Evolutionary conservation across 176 grass and related monocot genomes (phyloP).

Genomic region (Musa troglodytarum): DNA sequence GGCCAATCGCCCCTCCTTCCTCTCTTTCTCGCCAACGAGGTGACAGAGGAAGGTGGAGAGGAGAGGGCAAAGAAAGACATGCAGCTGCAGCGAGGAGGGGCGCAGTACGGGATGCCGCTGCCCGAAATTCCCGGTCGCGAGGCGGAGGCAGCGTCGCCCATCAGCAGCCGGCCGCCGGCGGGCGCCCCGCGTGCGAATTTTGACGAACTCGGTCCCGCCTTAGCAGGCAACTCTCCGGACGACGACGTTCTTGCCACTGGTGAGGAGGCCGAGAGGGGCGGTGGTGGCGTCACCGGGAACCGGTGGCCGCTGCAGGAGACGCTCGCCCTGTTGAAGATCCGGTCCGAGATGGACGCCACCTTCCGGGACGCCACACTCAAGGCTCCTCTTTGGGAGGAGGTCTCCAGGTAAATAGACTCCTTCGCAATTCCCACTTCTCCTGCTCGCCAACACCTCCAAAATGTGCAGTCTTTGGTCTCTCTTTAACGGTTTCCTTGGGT

Average conservation of each 20-base stretch:
- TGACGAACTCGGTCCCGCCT: background rate
- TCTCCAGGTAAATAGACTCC: slow-evolving; percentile 14
- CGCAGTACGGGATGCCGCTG: background rate
- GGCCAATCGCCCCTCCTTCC: too few relatives aligned
- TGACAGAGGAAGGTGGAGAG: too few relatives aligned
- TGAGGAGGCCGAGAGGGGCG: background rate
- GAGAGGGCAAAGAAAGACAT: too few relatives aligned
- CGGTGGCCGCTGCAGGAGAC: slow-evolving; percentile 20
- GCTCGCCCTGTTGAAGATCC: slow-evolving; percentile 5
- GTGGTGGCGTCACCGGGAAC: background rate
- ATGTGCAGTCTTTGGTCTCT: too few relatives aligned
- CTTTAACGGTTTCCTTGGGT: too few relatives aligned
- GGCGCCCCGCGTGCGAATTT: too few relatives aligned
- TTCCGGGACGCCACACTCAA: slow-evolving; percentile 18
- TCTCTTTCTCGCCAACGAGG: too few relatives aligned
- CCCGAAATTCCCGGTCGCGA: background rate
- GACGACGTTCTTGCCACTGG: slow-evolving; percentile 1
- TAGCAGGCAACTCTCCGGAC: background rate
- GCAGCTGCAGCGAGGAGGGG: too few relatives aligned
- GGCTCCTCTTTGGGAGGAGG: slow-evolving; percentile 20
- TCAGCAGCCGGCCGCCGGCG: too few relatives aligned
- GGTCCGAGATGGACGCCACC: slow-evolving; percentile 11
- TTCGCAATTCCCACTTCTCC: too few relatives aligned
- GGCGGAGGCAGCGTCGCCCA: too few relatives aligned
- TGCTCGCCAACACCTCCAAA: too few relatives aligned